Evolutionary conservation across 1,139 yeast species (phyloP), one percentile per base, ranked within the genome.

Genomic region (Yamadazyma sp.): DNA sequence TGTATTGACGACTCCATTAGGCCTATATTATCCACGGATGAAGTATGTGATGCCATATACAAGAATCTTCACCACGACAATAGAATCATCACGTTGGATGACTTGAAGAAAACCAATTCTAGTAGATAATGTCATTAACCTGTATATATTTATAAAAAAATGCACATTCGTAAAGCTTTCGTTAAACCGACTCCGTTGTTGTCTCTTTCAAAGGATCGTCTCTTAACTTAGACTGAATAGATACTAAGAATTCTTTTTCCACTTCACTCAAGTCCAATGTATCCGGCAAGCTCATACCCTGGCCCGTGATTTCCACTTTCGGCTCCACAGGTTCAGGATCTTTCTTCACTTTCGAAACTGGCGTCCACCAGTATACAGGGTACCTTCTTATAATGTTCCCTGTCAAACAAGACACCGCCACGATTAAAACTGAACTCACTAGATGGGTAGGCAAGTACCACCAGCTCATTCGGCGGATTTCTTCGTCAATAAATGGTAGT

Each of bases 291-390:
- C 42, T 23, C 2, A 66, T 48, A 5, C 45, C 46, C n/a, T 53
- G 49, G 0, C 36, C 29, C 4, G 53, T 44, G 9, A 66, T 57
- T 12, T 47, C 52, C n/a, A 66, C 53, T 8, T 26, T 41, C 17
- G 37, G 39, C 20, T 36, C 34, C 10, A n/a, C n/a, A n/a, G 31
- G 33, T 10, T 46, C 35, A 15, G 34, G 33, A 5, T 45, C 32
- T 24, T 32, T 17, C 11, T 17, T 34, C 16, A 37, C 31, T 24
- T 34, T 18, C n/a, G 37, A 29, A 6, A 46, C 56, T 1, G 80
- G 71, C 5, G 77, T 69, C 86, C 86, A 81, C 87, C 88, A 83
- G 55, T 68, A 79, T 5, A 58, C 56, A 0, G 89, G 89, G 50
- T 81, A 83, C 34, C 59, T 56, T 38, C 85, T 55, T 5, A 77